Base-by-base conservation (phyloP, 2,329 filamentous ascomycete species). In the Xenosphaeropsis pyriputrescens region DNA sequence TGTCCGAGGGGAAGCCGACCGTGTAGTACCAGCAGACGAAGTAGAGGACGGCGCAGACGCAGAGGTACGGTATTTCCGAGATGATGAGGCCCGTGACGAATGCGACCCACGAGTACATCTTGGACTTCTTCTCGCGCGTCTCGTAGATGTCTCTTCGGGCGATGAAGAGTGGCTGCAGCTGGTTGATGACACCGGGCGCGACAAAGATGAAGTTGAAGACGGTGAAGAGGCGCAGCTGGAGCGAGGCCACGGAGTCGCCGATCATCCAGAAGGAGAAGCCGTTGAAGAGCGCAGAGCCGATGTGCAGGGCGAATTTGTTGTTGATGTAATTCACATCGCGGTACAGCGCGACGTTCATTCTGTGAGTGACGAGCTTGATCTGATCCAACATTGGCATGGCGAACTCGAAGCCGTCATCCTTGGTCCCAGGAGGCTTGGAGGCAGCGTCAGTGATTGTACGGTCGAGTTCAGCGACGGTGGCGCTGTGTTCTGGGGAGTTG, bases 321-420 rank as follows among this genome's bases (percentile, higher is more conserved):
- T 61, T 61, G 41, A 61, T 52, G 32, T 61, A 62, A 39, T 76
- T 69, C 0, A 62, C 65, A 51, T 81, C 81, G 41, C 79, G 67
- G 58, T 63, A 83, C 4, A 82, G 60, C 0, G 75, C 62, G 0
- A 70, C 50, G 45, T 74, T 75, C 57, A 67, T 71, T 18, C 83
- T 79, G 3, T 68, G 55, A 7, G 72, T 69, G 32, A 83, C 79
- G 38, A 80, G 64, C 45, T 64, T 70, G 32, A 76, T 58, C 53
- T 89, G 84, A 22, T 68, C 57, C 46, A 52, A 59, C 43, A 86
- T 70, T 0, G 79, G 67, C 6, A 74, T 76, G 0, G 84, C 83
- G 44, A 86, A 89, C 55, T 86, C 80, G 36, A 74, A 65, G 42
- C 72, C 80, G 37, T 68, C 62, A 17, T 65, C 60, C 41, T 51